Percentiles rank a stretch among this genome's conserved stretches.
These are phyloP conservation scores for Arachnomyces sp. DNA, from an alignment of 2,329 filamentous ascomycete genomes.

Conservation along the genomic window DNA sequence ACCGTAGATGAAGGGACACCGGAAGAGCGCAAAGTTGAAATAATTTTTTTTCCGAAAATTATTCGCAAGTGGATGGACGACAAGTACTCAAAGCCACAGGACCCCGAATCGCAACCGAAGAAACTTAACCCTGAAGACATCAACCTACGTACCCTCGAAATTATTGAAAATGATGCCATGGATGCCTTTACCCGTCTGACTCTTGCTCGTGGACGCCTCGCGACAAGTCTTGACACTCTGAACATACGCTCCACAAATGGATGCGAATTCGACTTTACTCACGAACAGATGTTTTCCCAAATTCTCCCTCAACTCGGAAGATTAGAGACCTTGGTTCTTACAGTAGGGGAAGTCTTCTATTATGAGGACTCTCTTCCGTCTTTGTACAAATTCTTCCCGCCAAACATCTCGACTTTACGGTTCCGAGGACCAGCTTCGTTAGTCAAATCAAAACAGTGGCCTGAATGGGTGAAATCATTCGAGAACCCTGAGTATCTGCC, in stretches of 20 bases:
- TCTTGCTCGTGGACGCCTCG: conserved; percentile 13
- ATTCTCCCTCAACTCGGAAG: conserved; percentile 11
- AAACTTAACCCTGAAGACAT: background rate
- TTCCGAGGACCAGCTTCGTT: conserved; percentile 20
- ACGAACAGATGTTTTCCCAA: conserved; percentile 10
- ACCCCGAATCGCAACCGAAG: background rate
- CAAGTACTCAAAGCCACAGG: conserved; percentile 5
- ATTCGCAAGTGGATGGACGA: conserved; percentile 11
- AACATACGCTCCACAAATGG: conserved; percentile 17
- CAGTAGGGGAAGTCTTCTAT: conserved; percentile 18
- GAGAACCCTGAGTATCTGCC: conserved; percentile 14
- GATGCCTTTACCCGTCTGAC: conserved; percentile 18
- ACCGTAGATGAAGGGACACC: background rate
- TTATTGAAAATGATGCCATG: conserved; percentile 21
- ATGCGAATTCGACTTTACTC: conserved; percentile 13
- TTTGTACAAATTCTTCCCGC: conserved; percentile 16
- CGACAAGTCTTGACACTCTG: conserved; percentile 13
- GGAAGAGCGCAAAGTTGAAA: conserved; percentile 9
- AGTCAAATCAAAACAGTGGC: conserved; percentile 13
- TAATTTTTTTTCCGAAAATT: conserved; percentile 12
- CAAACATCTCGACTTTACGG: conserved; percentile 17
- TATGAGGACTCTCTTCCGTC: conserved; percentile 10
- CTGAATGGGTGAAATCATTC: conserved; percentile 18
- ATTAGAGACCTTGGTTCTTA: conserved; percentile 14
- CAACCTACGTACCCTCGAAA: conserved; percentile 17